These are phyloP conservation scores for Eutypa lata DNA, from an alignment of 2,329 filamentous ascomycete genomes.

Conservation along the genomic window DNA sequence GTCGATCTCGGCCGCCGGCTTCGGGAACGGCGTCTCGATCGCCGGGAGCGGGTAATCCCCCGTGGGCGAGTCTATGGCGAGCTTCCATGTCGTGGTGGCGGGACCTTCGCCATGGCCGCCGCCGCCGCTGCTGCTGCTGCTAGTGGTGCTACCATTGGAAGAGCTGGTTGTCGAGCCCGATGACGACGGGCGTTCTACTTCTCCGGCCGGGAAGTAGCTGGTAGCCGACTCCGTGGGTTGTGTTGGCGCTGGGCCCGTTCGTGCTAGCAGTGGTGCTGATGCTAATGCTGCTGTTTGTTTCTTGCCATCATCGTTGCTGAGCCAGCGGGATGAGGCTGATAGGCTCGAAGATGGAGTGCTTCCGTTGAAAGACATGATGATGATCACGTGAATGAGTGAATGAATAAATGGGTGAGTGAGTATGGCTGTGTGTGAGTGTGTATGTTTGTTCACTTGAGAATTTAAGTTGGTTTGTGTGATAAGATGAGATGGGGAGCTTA, in stretches of 20 bases:
- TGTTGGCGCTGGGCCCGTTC: too few species aligned
- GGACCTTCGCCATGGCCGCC: slow-evolving; percentile 21
- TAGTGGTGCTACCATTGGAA: slow-evolving; percentile 5
- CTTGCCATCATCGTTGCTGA: neutral
- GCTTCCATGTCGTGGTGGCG: neutral
- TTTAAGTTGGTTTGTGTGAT: too few species aligned
- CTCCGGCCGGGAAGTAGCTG: neutral
- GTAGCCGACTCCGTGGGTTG: neutral
- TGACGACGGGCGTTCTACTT: neutral
- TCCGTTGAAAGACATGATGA: neutral
- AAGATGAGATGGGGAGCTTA: too few species aligned
- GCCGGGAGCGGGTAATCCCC: slow-evolving; percentile 24
- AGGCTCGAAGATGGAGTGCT: neutral
- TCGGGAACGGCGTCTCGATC: slow-evolving; percentile 21
- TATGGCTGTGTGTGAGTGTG: too few species aligned
- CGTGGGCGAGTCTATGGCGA: slow-evolving; percentile 1
- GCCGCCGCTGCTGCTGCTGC: slow-evolving; percentile 6
- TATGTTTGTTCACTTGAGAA: too few species aligned
- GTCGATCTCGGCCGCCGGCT: slow-evolving; percentile 24
- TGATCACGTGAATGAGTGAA: neutral
- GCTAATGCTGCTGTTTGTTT: neutral
- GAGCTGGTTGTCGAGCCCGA: neutral
- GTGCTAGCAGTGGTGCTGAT: too few species aligned
- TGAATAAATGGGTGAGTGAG: neutral
- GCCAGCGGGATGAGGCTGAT: neutral